Percentiles rank a stretch among this genome's conserved stretches.
Evolutionary conservation across 148 eudicot genomes (phyloP).

Genomic region (Gaultheria prostrata): DNA sequence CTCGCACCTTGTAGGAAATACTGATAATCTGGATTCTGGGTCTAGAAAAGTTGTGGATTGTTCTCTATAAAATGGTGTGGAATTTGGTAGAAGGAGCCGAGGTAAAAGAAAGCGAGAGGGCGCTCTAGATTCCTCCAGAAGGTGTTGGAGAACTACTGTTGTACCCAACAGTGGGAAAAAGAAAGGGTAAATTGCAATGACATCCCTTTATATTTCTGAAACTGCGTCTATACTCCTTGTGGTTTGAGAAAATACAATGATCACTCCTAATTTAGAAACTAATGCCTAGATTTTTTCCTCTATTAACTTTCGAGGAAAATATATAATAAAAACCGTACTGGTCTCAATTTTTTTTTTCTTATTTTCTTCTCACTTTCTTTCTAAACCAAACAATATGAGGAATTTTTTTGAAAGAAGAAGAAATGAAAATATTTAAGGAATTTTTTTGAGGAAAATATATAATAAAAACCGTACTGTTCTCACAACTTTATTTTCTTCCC

Average conservation of each 20-base stretch:
- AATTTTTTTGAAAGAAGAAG: too few species aligned
- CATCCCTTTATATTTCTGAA: neutral
- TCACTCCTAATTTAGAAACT: too few species aligned
- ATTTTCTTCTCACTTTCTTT: too few species aligned
- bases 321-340: too few species aligned
- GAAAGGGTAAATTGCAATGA: neutral
- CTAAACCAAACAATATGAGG: too few species aligned
- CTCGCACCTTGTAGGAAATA: neutral
- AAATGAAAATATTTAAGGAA: too few species aligned
- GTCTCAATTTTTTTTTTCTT: too few species aligned
- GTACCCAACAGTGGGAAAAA: neutral
- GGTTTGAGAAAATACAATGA: neutral
- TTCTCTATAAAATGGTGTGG: neutral
- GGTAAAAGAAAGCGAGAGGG: neutral
- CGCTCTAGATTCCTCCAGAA: neutral
- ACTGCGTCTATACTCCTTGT: neutral
- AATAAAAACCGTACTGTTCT: too few species aligned
- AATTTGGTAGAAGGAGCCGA: neutral
- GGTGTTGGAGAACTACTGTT: neutral
- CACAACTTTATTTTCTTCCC: too few species aligned
- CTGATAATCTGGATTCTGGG: neutral
- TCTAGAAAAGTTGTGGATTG: neutral
- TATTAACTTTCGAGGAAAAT: too few species aligned
- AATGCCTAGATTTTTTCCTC: too few species aligned
- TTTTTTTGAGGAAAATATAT: too few species aligned